A percentile compares a stretch with the other conserved stretches of the same genome.
These are phyloP conservation scores for Skeletonema costatum DNA, from an alignment of 108 stramenopile species.

Conservation along the genomic window DNA sequence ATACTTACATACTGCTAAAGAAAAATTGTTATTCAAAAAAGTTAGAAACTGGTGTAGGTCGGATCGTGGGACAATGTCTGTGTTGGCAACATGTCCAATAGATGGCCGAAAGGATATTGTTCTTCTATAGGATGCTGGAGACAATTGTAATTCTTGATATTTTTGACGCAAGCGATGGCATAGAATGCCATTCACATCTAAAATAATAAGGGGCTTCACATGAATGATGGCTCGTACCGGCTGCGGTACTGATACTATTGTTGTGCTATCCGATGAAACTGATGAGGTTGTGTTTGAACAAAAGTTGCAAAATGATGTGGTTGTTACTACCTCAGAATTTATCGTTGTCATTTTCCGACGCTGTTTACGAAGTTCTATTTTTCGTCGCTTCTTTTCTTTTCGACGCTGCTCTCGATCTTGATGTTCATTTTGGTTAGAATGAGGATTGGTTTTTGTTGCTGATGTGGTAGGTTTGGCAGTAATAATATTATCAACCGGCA, in stretches of 20 bases:
- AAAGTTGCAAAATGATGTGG: constrained; percentile 2
- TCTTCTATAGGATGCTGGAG: not conserved
- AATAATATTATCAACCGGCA: not conserved
- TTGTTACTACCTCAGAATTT: constrained; percentile 2
- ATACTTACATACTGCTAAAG: constrained; percentile 64
- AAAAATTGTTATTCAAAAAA: constrained; percentile 58
- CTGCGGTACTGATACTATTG: not conserved
- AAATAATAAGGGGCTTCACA: constrained; percentile 70
- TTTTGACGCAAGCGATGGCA: constrained; percentile 72
- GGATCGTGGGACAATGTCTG: constrained; percentile 67
- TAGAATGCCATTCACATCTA: constrained; percentile 87
- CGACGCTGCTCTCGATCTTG: constrained; percentile 16
- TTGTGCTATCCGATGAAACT: not conserved
- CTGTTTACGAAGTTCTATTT: constrained; percentile 7
- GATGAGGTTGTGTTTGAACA: not conserved
- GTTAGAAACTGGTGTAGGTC: constrained; percentile 54
- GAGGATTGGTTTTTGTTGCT: not conserved
- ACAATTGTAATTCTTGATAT: not conserved
- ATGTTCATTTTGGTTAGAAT: not conserved
- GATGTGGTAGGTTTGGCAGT: not conserved
- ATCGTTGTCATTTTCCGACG: not conserved
- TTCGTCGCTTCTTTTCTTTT: constrained; percentile 28
- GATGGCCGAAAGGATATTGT: constrained; percentile 38
- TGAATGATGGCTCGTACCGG: constrained; percentile 13
- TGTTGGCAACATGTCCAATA: constrained; percentile 56